Conservation (phyloP, 257 asterid species). For the Paraleonurus japonicus region DNA sequence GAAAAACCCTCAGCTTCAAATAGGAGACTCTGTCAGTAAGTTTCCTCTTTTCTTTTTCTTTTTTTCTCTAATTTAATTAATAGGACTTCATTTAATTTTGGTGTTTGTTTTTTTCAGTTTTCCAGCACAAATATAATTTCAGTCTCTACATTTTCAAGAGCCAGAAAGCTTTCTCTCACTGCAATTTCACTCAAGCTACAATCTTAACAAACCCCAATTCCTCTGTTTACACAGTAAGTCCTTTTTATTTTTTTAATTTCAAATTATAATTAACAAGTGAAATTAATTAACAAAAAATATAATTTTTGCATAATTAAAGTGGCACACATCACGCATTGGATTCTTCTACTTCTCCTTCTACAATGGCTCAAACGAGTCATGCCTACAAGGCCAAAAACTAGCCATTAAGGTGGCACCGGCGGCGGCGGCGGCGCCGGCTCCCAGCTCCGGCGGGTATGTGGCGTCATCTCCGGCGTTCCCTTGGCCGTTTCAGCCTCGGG, state of each 20-base stretch:
- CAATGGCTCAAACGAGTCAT: slow-evolving; percentile 65
- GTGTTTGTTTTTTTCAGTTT: slow-evolving; percentile 46
- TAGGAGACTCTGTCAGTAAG: slow-evolving; percentile 88
- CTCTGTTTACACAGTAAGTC: slow-evolving; percentile 61
- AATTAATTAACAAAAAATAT: neutral
- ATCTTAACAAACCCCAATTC: slow-evolving; percentile 69
- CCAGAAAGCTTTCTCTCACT: slow-evolving; percentile 56
- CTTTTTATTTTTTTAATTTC: too few species aligned
- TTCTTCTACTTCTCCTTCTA: slow-evolving; percentile 84
- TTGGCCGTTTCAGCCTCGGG: slow-evolving; percentile 84
- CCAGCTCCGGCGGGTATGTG: slow-evolving; percentile 59
- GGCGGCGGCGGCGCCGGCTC: slow-evolving; percentile 40
- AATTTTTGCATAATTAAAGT: slow-evolving; percentile 40
- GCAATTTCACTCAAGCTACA: slow-evolving; percentile 86
- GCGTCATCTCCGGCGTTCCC: slow-evolving; percentile 88
- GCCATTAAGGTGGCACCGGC: slow-evolving; percentile 53
- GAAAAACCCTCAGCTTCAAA: slow-evolving; percentile 70
- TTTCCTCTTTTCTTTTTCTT: neutral
- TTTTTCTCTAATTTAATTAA: neutral
- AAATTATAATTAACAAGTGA: too few species aligned
- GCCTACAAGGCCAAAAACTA: slow-evolving; percentile 62
- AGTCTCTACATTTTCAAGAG: slow-evolving; percentile 87
- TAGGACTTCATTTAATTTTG: neutral
- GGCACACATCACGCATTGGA: slow-evolving; percentile 83
- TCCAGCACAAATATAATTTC: slow-evolving; percentile 68